A percentile compares a stretch with the other conserved stretches of the same genome.
Conservation (phyloP, 2,329 filamentous ascomycete species). For the Lasiodiplodia sp. region DNA sequence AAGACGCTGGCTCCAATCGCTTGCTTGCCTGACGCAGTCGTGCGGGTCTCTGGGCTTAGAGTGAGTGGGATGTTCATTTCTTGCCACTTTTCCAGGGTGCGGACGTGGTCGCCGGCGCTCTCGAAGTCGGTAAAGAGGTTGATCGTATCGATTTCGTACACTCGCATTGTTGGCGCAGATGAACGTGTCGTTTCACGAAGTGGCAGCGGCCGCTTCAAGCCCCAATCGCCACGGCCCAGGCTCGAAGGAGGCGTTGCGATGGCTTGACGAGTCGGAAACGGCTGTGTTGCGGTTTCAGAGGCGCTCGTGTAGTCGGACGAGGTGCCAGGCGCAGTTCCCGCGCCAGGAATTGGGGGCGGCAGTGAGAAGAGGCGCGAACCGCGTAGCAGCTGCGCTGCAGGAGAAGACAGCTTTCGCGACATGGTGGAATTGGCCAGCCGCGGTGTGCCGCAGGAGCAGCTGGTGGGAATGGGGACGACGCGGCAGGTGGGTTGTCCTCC, state of each 20-base stretch:
- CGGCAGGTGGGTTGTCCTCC: constrained; percentile 7
- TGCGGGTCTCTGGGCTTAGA: constrained; percentile 44
- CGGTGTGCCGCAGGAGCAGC: constrained; percentile 13
- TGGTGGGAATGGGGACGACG: constrained; percentile 6
- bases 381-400: constrained; percentile 75
- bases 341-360: constrained; percentile 73
- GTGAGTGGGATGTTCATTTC: constrained; percentile 79
- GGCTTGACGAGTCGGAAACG: constrained; percentile 82
- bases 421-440: constrained; percentile 36
- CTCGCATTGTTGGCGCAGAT: constrained; percentile 74
- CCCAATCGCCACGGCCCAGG: constrained; percentile 84
- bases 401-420: constrained; percentile 55
- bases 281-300: constrained; percentile 75
- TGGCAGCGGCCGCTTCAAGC: constrained; percentile 85
- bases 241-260: constrained; percentile 80
- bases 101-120: constrained; percentile 80
- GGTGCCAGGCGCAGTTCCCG: constrained; percentile 56
- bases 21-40: constrained; percentile 25
- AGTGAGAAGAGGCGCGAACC: constrained; percentile 90
- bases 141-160: constrained; percentile 81
- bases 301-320: constrained; percentile 50
- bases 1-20: constrained; percentile 45
- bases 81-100: constrained; percentile 85
- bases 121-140: constrained; percentile 91
- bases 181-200: constrained; percentile 75